A percentile compares a stretch with the other conserved stretches of the same genome.
Conservation (phyloP, 192 early-diverging fungal species). For the Gonapodya sp. region DNA sequence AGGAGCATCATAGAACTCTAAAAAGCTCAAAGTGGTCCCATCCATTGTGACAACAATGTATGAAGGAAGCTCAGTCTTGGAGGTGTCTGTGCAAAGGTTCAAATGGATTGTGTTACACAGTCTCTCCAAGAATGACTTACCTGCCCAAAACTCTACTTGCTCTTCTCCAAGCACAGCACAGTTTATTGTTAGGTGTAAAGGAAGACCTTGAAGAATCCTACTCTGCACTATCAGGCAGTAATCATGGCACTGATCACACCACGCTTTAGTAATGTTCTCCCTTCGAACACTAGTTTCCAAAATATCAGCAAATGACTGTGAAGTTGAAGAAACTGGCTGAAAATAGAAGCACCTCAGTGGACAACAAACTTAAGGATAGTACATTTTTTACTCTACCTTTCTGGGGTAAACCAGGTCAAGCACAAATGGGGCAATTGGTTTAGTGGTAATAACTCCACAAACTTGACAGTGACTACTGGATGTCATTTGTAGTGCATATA, state of each 20-base stretch:
- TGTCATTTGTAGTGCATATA: conserved; percentile 58
- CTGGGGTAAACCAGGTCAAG: conserved; percentile 74
- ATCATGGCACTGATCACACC: conserved; percentile 73
- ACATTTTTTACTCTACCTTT: conserved; percentile 24
- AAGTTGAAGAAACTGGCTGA: no score
- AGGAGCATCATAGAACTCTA: no score
- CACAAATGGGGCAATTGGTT: conserved; percentile 67
- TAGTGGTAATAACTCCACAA: conserved; percentile 46
- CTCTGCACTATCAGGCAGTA: conserved; percentile 71
- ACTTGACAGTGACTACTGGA: conserved; percentile 54
- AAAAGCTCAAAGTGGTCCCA: no score
- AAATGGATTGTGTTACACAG: background rate
- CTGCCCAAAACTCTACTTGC: conserved; percentile 36
- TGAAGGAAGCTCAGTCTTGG: conserved; percentile 22
- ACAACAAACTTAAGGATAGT: conserved; percentile 14
- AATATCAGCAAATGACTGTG: conserved; percentile 42
- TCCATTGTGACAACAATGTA: background rate
- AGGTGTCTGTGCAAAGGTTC: background rate
- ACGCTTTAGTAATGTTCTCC: conserved; percentile 67
- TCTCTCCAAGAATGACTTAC: conserved; percentile 4
- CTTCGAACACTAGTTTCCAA: conserved; percentile 47
- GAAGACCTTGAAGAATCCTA: conserved; percentile 55
- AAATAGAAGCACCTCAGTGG: background rate
- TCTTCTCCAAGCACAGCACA: conserved; percentile 50
- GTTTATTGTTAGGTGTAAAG: conserved; percentile 70